Evolutionary conservation across 164 flowering plant species (phyloP), one percentile per base, ranked within the genome.

Genomic region (Vitis labrusca): DNA sequence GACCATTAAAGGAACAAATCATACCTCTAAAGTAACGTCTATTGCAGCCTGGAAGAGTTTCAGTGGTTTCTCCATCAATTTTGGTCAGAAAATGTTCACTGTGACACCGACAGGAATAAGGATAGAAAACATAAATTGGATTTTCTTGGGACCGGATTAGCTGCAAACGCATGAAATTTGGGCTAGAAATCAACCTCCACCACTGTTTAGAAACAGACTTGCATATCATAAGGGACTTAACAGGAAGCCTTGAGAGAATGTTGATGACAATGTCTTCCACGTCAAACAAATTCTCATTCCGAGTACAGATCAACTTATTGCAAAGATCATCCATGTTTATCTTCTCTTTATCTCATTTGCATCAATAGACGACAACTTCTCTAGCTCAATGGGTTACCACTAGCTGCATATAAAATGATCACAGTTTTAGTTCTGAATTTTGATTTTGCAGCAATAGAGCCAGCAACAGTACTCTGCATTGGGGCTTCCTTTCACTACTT

Each of bases 221-320:
- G 55, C 49, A 73, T 10, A 27, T 4, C 9, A 11, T 23, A 8
- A 73, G 60, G 10, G n/a, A 47, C 61, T 16, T 56, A 19, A 61
- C 71, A 23, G 71, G 66, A 55, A 73, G 62, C 55, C 66, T 61
- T 27, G 53, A 54, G 51, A 73, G 59, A 56, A 73, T 67, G 32
- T 73, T 29, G 8, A 29, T 48, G 14, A 23, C 0, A n/a, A 64
- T 23, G 66, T 64, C 66, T 50, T 64, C 66, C 53, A 50, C 37
- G 3, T 64, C 27, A 23, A 9, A 12, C 66, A 30, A 50, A 9
- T 50, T 64, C 12, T 50, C 56, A 19, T 50, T 17, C 3, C 29
- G 50, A 16, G 15, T 19, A 9, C 14, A 12, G 29, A 50, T 50
- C 37, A n/a, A 55, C 37, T 64, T 13, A 49, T 13, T 11, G 14